Conservation (phyloP, 306 rosid genomes). For the Dryas alaskensis region DNA sequence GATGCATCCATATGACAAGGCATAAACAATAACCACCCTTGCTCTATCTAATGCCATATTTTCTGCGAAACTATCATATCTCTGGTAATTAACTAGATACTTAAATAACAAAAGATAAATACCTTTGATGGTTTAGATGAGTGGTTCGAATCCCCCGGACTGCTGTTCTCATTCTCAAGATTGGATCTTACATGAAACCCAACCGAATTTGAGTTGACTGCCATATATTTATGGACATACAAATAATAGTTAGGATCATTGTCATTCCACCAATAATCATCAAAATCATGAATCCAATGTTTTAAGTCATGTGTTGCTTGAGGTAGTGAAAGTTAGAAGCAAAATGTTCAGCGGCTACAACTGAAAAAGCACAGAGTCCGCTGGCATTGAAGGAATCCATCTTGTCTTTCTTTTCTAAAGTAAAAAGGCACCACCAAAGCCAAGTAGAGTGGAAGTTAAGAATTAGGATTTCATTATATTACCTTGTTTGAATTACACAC, state of each 20-base stretch:
- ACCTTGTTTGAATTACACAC: background rate
- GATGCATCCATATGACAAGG: background rate
- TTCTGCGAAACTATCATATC: background rate
- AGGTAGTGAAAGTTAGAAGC: background rate
- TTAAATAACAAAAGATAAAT: background rate
- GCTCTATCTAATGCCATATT: background rate
- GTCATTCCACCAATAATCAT: background rate
- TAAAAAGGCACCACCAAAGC: background rate
- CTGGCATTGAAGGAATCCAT: background rate
- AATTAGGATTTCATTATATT: background rate
- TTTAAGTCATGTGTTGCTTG: background rate
- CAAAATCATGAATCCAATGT: background rate
- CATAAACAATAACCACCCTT: background rate
- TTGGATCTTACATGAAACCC: constrained; percentile 33
- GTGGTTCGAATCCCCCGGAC: constrained; percentile 25
- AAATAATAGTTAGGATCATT: constrained; percentile 10
- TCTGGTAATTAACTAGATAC: background rate
- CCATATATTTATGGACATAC: background rate
- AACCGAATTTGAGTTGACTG: constrained; percentile 37
- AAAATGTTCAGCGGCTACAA: background rate
- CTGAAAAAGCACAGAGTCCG: background rate
- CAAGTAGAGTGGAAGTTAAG: background rate
- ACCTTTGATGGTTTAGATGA: constrained; percentile 39
- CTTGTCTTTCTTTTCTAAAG: background rate
- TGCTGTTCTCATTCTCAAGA: constrained; percentile 33